Evolutionary conservation across 2,329 filamentous ascomycete genomes (phyloP).

Genomic region (Fusarium sp.): DNA sequence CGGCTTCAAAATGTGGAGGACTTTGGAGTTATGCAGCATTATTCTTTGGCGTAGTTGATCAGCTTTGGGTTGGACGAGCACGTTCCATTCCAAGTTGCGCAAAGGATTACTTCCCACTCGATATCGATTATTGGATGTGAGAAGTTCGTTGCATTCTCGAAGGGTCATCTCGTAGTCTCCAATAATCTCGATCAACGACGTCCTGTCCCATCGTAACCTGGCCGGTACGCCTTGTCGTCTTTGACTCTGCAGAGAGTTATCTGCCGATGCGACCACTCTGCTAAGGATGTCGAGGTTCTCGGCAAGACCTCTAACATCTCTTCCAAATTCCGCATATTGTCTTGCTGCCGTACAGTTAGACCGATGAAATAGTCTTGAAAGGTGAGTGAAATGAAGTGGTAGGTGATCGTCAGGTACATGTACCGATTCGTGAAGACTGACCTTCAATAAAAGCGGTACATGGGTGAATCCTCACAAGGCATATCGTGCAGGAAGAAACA

Average conservation of each 20-base stretch:
- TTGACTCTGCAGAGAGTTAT: constrained; percentile 41
- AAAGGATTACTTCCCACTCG: constrained; percentile 40
- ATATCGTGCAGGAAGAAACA: neutral
- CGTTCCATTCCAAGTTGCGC: constrained; percentile 52
- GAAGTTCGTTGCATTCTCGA: constrained; percentile 46
- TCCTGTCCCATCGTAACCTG: constrained; percentile 39
- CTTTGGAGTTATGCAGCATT: constrained; percentile 49
- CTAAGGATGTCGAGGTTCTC: constrained; percentile 48
- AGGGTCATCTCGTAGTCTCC: constrained; percentile 49
- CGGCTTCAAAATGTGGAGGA: constrained; percentile 49
- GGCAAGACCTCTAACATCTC: constrained; percentile 46
- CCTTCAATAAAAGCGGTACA: neutral
- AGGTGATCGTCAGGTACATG: neutral
- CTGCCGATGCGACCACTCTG: constrained; percentile 45
- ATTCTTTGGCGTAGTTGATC: constrained; percentile 49
- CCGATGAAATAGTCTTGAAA: neutral
- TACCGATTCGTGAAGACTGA: neutral
- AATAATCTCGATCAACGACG: constrained; percentile 43
- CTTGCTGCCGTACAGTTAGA: constrained; percentile 37
- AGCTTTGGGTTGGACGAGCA: constrained; percentile 48
- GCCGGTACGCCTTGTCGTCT: constrained; percentile 37
- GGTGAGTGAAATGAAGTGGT: neutral
- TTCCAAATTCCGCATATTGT: constrained; percentile 49
- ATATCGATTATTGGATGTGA: constrained; percentile 47
- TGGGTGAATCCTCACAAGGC: constrained; percentile 32